phyloP scores from a whole-genome alignment of 768 basidiomycete species.

The Exidia glandulosa region DNA sequence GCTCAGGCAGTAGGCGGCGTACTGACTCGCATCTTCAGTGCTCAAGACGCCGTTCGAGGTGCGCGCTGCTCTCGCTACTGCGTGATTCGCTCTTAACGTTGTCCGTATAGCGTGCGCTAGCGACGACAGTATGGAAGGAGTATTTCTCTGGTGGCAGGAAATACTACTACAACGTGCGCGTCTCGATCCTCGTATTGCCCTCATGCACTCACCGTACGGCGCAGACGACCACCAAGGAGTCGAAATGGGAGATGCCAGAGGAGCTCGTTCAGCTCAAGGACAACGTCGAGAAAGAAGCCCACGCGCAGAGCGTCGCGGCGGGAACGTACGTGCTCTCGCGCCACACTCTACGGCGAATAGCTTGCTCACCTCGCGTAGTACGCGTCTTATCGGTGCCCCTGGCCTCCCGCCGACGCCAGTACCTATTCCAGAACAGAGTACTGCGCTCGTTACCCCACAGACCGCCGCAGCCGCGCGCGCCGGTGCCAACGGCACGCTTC shows the following conservation, averaged over 20 bases:
- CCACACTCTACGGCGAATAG: too few species aligned
- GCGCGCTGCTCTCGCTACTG: slow-evolving; percentile 9
- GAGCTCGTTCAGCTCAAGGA: slow-evolving; percentile 78
- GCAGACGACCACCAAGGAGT: slow-evolving; percentile 79
- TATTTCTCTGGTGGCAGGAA: slow-evolving; percentile 88
- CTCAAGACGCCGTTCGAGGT: slow-evolving; percentile 91
- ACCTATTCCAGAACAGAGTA: slow-evolving; percentile 32
- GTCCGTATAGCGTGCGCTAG: slow-evolving; percentile 60
- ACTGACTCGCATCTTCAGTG: slow-evolving; percentile 30
- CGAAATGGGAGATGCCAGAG: slow-evolving; percentile 96
- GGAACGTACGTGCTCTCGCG: too few species aligned
- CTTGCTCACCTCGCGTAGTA: too few species aligned
- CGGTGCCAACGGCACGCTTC: slow-evolving; percentile 45
- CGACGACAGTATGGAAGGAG: slow-evolving; percentile 90
- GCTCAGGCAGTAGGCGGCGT: background rate
- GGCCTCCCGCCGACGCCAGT: slow-evolving; percentile 25
- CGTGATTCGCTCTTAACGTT: slow-evolving; percentile 2
- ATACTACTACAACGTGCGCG: slow-evolving; percentile 75
- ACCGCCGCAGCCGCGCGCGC: slow-evolving; percentile 17
- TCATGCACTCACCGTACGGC: slow-evolving; percentile 4
- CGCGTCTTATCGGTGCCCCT: slow-evolving; percentile 8
- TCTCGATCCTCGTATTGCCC: background rate
- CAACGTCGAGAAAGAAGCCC: slow-evolving; percentile 65
- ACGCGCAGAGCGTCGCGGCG: too few species aligned
- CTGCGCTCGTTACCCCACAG: slow-evolving; percentile 18